These are phyloP conservation scores for Coemansia sp. DNA, from an alignment of 192 early-diverging fungal genomes.

Conservation along the genomic window DNA sequence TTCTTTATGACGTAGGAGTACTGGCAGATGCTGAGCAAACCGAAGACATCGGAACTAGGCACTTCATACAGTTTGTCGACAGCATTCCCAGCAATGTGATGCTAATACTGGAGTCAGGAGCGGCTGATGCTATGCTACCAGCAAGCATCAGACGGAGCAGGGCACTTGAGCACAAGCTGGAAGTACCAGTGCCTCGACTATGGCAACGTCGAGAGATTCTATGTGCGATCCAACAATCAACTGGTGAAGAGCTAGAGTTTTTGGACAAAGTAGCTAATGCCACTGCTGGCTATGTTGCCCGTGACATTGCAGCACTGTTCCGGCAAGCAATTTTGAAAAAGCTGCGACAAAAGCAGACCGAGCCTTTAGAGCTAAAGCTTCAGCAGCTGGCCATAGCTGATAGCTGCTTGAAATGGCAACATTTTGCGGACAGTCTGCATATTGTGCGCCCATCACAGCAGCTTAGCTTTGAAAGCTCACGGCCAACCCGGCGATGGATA, in stretches of 20 bases:
- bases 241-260: background rate
- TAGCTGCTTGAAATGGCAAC: background rate
- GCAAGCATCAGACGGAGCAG: slow-evolving; percentile 13
- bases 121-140: slow-evolving; percentile 23
- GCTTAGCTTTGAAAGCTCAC: slow-evolving; percentile 57
- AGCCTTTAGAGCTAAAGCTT: slow-evolving; percentile 3
- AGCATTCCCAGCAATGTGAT: slow-evolving; percentile 23
- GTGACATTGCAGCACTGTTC: slow-evolving; percentile 36
- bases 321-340: slow-evolving; percentile 32
- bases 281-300: slow-evolving; percentile 47
- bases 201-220: slow-evolving; percentile 27
- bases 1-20: slow-evolving; percentile 23
- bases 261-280: slow-evolving; percentile 27
- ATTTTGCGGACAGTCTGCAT: slow-evolving; percentile 50
- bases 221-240: background rate
- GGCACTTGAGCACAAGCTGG: slow-evolving; percentile 21
- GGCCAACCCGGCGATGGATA: slow-evolving; percentile 57
- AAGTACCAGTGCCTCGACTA: slow-evolving; percentile 17
- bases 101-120: slow-evolving; percentile 33
- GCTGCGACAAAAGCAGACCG: slow-evolving; percentile 8
- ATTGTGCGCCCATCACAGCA: slow-evolving; percentile 65
- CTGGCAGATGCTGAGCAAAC: slow-evolving; percentile 26
- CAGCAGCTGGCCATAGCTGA: slow-evolving; percentile 7
- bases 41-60: slow-evolving; percentile 8
- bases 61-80: slow-evolving; percentile 25